Evolutionary conservation across 2,329 filamentous ascomycete species (phyloP).

Genomic region (Fusarium pseudograminearum): DNA sequence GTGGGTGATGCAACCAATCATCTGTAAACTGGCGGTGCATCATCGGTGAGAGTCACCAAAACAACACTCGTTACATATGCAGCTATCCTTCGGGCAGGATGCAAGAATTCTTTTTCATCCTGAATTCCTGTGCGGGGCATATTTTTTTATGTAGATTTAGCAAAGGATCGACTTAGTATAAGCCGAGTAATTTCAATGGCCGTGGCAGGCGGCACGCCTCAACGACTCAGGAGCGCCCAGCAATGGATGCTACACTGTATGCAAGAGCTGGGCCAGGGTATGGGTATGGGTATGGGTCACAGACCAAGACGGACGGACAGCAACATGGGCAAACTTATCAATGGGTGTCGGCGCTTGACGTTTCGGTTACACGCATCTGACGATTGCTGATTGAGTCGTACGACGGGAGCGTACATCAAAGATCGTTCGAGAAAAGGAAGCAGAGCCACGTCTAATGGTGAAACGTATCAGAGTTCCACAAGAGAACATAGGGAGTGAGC

Average conservation of each 20-base stretch:
- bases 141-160: neutral
- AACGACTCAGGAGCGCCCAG: slow-evolving; percentile 26
- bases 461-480: slow-evolving; percentile 28
- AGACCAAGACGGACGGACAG: slow-evolving; percentile 14
- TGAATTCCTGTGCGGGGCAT: slow-evolving; percentile 20
- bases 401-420: slow-evolving; percentile 27
- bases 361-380: slow-evolving; percentile 26
- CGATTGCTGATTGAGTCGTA: slow-evolving; percentile 29
- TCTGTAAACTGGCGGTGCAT: slow-evolving; percentile 25
- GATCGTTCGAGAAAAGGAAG: slow-evolving; percentile 45
- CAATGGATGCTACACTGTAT: slow-evolving; percentile 2
- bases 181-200: slow-evolving; percentile 11
- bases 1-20: slow-evolving; percentile 33
- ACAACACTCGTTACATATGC: slow-evolving; percentile 35
- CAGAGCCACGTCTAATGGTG: slow-evolving; percentile 36
- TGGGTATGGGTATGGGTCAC: neutral
- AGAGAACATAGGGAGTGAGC: slow-evolving; percentile 4
- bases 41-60: slow-evolving; percentile 33
- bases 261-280: slow-evolving; percentile 4
- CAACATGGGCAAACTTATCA: slow-evolving; percentile 20
- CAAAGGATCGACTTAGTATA: slow-evolving; percentile 4
- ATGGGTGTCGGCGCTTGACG: slow-evolving; percentile 22
- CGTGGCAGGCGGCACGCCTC: slow-evolving; percentile 35
- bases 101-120: slow-evolving; percentile 24
- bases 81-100: slow-evolving; percentile 34